A percentile compares a stretch with the other conserved stretches of the same genome.
These are phyloP conservation scores for Nicotiana knightiana DNA, from an alignment of 257 asterid genomes.

Conservation along the genomic window DNA sequence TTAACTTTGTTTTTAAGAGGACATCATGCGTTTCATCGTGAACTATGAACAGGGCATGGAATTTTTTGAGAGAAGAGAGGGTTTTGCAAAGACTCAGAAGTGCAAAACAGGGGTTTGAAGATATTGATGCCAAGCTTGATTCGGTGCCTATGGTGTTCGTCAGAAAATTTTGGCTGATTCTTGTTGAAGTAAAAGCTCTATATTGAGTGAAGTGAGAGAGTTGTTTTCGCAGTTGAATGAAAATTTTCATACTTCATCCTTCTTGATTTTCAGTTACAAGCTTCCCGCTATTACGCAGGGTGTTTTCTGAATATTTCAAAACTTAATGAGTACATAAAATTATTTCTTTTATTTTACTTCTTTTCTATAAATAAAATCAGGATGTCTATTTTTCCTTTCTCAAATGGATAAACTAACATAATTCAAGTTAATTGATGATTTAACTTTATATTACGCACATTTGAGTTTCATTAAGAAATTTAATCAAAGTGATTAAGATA, in stretches of 20 bases:
- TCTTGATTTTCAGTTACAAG: not conserved
- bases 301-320: too few relatives aligned
- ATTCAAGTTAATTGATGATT: too few relatives aligned
- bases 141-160: constrained; percentile 13
- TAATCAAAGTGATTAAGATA: too few relatives aligned
- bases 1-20: constrained; percentile 26
- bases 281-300: not conserved
- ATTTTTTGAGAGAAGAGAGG: constrained; percentile 26
- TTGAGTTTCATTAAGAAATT: too few relatives aligned
- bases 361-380: too few relatives aligned
- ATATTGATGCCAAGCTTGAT: constrained; percentile 15
- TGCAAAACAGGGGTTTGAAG: constrained; percentile 33
- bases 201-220: constrained; percentile 21
- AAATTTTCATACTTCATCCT: not conserved
- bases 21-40: constrained; percentile 31
- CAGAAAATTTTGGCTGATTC: constrained; percentile 13
- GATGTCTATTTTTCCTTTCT: too few relatives aligned
- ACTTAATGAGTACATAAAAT: too few relatives aligned
- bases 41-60: constrained; percentile 48
- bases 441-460: too few relatives aligned
- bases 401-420: too few relatives aligned
- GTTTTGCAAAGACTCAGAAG: constrained; percentile 46
- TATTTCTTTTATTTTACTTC: too few relatives aligned
- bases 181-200: constrained; percentile 14
- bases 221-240: not conserved